A percentile compares a stretch with the other conserved stretches of the same genome.
These are phyloP conservation scores for Calendula officinalis DNA, from an alignment of 129 eudicot species.

Conservation along the genomic window DNA sequence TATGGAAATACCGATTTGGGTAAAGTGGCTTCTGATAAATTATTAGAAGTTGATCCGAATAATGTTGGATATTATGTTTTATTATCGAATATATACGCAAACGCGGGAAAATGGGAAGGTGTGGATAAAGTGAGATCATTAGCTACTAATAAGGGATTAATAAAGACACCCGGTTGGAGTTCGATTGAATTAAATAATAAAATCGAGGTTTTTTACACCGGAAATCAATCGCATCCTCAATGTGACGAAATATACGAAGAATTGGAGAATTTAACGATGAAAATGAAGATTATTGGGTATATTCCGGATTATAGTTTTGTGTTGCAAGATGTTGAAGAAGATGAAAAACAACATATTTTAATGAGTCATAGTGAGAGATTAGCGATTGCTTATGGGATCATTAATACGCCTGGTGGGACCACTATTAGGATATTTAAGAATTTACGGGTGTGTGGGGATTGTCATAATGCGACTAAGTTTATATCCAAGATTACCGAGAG, in stretches of 20 bases:
- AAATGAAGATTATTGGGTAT: conserved; percentile 71
- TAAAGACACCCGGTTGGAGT: conserved; percentile 96
- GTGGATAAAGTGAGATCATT: conserved; percentile 64
- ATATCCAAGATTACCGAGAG: conserved; percentile 69
- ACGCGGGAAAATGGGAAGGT: conserved; percentile 82
- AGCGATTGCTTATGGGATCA: conserved; percentile 77
- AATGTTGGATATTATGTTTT: conserved; percentile 81
- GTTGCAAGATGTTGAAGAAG: conserved; percentile 93
- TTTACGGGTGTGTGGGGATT: conserved; percentile 89
- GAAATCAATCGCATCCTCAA: conserved; percentile 68
- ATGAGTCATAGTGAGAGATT: conserved; percentile 79
- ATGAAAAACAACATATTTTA: conserved; percentile 79
- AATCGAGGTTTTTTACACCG: conserved; percentile 76
- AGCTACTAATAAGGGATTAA: conserved; percentile 65
- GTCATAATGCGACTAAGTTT: conserved; percentile 72
- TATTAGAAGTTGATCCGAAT: conserved; percentile 59
- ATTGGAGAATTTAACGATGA: conserved; percentile 42
- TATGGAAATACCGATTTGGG: conserved; percentile 78
- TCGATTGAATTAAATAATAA: conserved; percentile 58
- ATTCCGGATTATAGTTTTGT: conserved; percentile 79
- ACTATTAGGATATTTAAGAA: conserved; percentile 71
- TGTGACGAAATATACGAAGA: conserved; percentile 56
- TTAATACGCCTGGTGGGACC: conserved; percentile 61
- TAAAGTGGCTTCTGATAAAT: conserved; percentile 50
- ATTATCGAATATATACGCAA: conserved; percentile 78